These are phyloP conservation scores for Apiotrichum siamense DNA, from an alignment of 1,284 basidiomycete genomes.

Conservation along the genomic window DNA sequence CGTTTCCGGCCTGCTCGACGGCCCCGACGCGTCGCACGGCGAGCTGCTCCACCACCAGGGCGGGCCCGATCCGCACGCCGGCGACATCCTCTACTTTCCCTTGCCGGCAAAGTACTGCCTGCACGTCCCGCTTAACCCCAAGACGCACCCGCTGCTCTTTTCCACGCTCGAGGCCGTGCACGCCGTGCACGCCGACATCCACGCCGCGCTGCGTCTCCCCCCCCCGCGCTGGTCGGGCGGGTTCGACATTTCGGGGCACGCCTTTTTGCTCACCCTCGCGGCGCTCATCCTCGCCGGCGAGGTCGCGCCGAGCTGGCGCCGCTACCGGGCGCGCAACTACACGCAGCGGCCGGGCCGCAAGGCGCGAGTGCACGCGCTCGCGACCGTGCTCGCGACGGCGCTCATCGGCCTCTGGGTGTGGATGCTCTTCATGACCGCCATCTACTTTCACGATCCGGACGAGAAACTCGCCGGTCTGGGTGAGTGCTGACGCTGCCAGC, in stretches of 20 bases:
- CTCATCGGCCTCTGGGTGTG: slow-evolving; percentile 67
- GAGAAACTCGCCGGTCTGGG: slow-evolving; percentile 82
- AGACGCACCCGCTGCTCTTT: slow-evolving; percentile 64
- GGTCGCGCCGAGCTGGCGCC: slow-evolving; percentile 50
- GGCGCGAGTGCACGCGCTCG: slow-evolving; percentile 10
- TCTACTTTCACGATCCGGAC: slow-evolving; percentile 83
- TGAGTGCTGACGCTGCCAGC: slow-evolving; percentile 49
- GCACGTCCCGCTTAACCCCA: slow-evolving; percentile 54
- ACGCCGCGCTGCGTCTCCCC: slow-evolving; percentile 12
- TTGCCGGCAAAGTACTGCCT: slow-evolving; percentile 54
- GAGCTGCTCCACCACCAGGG: slow-evolving; percentile 22
- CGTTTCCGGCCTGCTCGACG: slow-evolving; percentile 10
- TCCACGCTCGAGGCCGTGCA: slow-evolving; percentile 25
- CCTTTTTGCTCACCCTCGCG: slow-evolving; percentile 84
- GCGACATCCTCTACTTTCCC: slow-evolving; percentile 20
- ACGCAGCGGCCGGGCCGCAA: background rate
- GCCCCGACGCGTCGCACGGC: slow-evolving; percentile 33
- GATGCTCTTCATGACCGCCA: slow-evolving; percentile 69
- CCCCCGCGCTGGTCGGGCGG: slow-evolving; percentile 59
- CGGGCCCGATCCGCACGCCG: background rate
- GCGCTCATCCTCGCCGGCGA: slow-evolving; percentile 74
- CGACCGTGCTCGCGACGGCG: slow-evolving; percentile 19
- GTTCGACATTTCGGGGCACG: slow-evolving; percentile 90
- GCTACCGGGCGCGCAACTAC: background rate
- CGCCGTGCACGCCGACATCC: slow-evolving; percentile 5